phyloP scores from a whole-genome alignment of 2,329 filamentous ascomycete species.

The Leptographium galeiforme region DNA sequence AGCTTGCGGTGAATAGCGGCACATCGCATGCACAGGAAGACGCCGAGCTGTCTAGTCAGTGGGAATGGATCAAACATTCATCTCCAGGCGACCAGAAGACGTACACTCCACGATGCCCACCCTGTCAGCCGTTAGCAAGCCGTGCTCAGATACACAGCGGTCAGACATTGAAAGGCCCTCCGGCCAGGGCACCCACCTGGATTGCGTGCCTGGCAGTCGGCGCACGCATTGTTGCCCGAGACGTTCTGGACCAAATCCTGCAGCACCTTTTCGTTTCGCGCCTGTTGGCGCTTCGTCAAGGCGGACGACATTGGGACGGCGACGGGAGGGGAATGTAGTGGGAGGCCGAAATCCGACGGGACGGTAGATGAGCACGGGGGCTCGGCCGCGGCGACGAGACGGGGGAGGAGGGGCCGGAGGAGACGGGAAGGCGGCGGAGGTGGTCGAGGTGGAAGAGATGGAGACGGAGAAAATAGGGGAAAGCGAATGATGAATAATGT shows the following conservation, averaged over 20 bases:
- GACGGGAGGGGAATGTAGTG: not conserved
- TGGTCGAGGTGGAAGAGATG: not conserved
- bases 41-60: slow-evolving; percentile 51
- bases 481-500: not conserved
- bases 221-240: slow-evolving; percentile 84
- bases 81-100: slow-evolving; percentile 19
- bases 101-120: slow-evolving; percentile 95
- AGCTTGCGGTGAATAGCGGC: slow-evolving; percentile 90
- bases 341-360: not conserved
- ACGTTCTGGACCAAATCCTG: slow-evolving; percentile 77
- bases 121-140: slow-evolving; percentile 33
- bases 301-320: slow-evolving; percentile 38
- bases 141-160: not conserved
- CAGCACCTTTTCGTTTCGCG: slow-evolving; percentile 84
- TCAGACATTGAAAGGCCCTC: not conserved
- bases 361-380: not conserved
- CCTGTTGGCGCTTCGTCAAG: slow-evolving; percentile 92
- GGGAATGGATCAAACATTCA: not conserved
- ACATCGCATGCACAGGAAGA: slow-evolving; percentile 97
- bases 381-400: not conserved
- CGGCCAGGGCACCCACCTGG: slow-evolving; percentile 50
- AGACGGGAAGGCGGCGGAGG: not conserved
- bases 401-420: not conserved
- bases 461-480: not conserved
- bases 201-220: slow-evolving; percentile 83